Evolutionary conservation across 2,329 filamentous ascomycete genomes (phyloP).

Genomic region (Lithohypha guttulata): DNA sequence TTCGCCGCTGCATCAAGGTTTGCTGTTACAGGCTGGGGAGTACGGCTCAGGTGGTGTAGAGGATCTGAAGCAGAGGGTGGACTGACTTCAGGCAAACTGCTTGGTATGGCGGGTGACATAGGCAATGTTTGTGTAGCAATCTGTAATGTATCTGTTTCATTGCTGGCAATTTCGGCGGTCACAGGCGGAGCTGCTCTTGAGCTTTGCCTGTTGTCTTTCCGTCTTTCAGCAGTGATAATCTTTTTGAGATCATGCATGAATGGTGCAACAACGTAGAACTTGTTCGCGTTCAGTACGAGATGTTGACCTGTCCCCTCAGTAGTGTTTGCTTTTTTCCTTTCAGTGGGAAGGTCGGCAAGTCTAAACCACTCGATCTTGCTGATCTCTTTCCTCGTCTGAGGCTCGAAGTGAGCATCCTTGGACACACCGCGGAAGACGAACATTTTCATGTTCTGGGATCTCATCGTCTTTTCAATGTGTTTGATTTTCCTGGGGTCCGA

Average conservation of each 20-base stretch:
- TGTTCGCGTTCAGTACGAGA: slow-evolving; percentile 57
- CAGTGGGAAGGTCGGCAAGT: slow-evolving; percentile 73
- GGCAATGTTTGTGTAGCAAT: neutral
- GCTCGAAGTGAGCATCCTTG: slow-evolving; percentile 77
- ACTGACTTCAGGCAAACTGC: slow-evolving; percentile 33
- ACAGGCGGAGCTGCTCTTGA: slow-evolving; percentile 33
- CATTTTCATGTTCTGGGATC: slow-evolving; percentile 82
- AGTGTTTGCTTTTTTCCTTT: slow-evolving; percentile 52
- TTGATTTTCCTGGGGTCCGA: slow-evolving; percentile 62
- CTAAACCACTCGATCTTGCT: slow-evolving; percentile 95
- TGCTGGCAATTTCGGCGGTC: slow-evolving; percentile 10
- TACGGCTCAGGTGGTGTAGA: slow-evolving; percentile 35
- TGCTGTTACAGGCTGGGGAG: slow-evolving; percentile 13
- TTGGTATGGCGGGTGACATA: slow-evolving; percentile 22
- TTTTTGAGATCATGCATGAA: slow-evolving; percentile 78
- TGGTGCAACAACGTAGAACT: slow-evolving; percentile 96
- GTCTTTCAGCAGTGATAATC: slow-evolving; percentile 81
- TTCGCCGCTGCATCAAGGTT: slow-evolving; percentile 29
- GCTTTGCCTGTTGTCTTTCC: slow-evolving; percentile 54
- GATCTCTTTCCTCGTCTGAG: slow-evolving; percentile 90
- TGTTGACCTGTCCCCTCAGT: slow-evolving; percentile 44
- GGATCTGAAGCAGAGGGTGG: slow-evolving; percentile 30
- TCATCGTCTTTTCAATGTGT: slow-evolving; percentile 78
- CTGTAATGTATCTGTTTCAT: neutral
- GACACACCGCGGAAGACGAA: slow-evolving; percentile 87